Evolutionary conservation across 1,284 basidiomycete genomes (phyloP), one percentile per base, ranked within the genome.

Genomic region (Chondrostereum purpureum): DNA sequence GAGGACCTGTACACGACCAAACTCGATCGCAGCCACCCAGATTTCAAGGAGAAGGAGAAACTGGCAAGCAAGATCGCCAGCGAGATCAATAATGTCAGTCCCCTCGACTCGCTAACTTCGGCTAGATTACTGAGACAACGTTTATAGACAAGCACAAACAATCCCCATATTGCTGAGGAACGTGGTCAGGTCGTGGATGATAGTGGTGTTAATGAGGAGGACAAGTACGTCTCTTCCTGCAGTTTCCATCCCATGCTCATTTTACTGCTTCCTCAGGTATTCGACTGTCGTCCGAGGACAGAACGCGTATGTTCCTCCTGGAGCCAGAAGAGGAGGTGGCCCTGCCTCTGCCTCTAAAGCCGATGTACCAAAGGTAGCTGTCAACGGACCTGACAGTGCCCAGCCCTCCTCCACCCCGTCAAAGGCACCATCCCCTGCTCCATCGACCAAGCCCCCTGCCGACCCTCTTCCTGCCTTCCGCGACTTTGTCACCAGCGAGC

Each of bases 1-100:
- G 95, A 99, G 67, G 88, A 94, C 49, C 61, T 86, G 35, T 99
- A 99, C 66, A 99, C 96, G 16, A 99, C 95, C 35, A 92, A 84
- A 68, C 75, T 99, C 42, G 92, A 99, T 62, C 80, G 90, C 53
- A 78, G 69, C 48, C 85, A 79, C 18, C 80, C 87, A 20, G 92
- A 94, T 62, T 98, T 80, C 65, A 90, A 88, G 66, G 88, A 92
- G 65, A 78, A 83, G 52, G 95, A 98, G 67, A 77, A 83, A 51
- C 81, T 87, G 59, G 96, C 96, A 4, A 88, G 88, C 59, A 78
- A 78, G 50, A 75, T 98, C 50, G 95, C 95, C 3, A 85, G 84
- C 53, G 93, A 99, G 67, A 99, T 98, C 54, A 72, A 91, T 64
- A 79, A 78, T 36, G 86, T 88, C 63, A 56, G 83, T 76, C 36